phyloP scores from a whole-genome alignment of 202 grass and related monocot genomes.

The Setaria italica region DNA sequence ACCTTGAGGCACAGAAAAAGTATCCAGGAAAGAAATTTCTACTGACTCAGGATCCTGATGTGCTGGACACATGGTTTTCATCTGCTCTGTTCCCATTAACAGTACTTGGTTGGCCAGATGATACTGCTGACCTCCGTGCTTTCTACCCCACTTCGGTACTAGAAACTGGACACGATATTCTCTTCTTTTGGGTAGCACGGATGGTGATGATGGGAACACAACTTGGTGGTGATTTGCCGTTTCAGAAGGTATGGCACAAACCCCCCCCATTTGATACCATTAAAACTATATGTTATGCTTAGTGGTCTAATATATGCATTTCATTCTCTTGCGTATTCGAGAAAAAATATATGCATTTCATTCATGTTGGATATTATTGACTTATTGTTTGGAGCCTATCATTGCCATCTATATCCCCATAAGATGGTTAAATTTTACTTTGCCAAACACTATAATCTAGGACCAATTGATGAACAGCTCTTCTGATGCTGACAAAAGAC shows the following conservation, averaged over 20 bases:
- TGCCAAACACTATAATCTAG: no score
- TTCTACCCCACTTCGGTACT: constrained; percentile 55
- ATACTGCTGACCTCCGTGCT: constrained; percentile 26
- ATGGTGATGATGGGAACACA: constrained; percentile 92
- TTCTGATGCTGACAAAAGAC: no score
- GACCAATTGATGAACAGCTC: no score
- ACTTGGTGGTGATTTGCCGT: constrained; percentile 80
- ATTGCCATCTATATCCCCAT: not conserved
- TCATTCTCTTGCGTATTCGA: no score
- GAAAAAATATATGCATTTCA: no score
- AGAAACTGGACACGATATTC: constrained; percentile 79
- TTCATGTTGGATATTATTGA: no score
- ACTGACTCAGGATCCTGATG: constrained; percentile 82
- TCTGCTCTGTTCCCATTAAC: constrained; percentile 78
- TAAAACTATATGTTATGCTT: no score
- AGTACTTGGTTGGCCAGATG: constrained; percentile 80
- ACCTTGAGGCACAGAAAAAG: constrained; percentile 57
- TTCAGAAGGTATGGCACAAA: constrained; percentile 68
- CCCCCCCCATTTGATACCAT: not conserved
- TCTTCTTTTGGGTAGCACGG: constrained; percentile 84
- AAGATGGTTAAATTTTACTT: not conserved
- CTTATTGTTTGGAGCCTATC: not conserved
- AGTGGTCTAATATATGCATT: no score
- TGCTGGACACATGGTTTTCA: constrained; percentile 91
- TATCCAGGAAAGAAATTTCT: constrained; percentile 69